Conservation (phyloP, 768 basidiomycete genomes). For the Pisolithus tinctorius region DNA sequence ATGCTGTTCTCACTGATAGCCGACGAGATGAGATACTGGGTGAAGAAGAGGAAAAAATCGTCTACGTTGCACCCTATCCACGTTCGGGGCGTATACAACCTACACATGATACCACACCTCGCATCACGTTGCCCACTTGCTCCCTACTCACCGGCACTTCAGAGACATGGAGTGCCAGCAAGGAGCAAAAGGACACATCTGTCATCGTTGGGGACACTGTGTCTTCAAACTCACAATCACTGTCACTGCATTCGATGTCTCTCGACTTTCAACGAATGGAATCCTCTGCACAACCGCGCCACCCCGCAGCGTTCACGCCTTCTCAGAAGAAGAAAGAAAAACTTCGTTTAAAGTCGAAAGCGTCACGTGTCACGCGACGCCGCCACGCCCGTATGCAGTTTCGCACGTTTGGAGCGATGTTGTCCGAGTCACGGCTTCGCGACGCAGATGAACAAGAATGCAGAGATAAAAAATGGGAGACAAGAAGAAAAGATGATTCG, state of each 20-base stretch:
- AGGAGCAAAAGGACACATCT: not conserved
- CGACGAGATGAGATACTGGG: constrained; percentile 19
- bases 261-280: constrained; percentile 8
- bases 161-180: constrained; percentile 3
- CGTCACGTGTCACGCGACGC: constrained; percentile 3
- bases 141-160: constrained; percentile 21
- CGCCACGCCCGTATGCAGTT: constrained; percentile 25
- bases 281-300: constrained; percentile 16
- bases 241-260: constrained; percentile 23
- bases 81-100: constrained; percentile 25
- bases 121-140: constrained; percentile 13
- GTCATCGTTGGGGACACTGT: not conserved
- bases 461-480: constrained; percentile 35
- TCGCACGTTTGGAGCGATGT: constrained; percentile 45
- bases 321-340: constrained; percentile 18
- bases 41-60: constrained; percentile 62
- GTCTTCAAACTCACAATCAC: constrained; percentile 4
- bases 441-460: constrained; percentile 24
- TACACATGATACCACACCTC: constrained; percentile 5
- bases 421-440: constrained; percentile 46
- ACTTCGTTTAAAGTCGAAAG: constrained; percentile 19
- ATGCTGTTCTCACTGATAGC: constrained; percentile 17
- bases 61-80: constrained; percentile 73
- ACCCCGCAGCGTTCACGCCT: constrained; percentile 25
- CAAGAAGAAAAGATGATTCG: constrained; percentile 55